phyloP scores from a whole-genome alignment of 2,329 filamentous ascomycete species.

The Ascochyta lentis region DNA sequence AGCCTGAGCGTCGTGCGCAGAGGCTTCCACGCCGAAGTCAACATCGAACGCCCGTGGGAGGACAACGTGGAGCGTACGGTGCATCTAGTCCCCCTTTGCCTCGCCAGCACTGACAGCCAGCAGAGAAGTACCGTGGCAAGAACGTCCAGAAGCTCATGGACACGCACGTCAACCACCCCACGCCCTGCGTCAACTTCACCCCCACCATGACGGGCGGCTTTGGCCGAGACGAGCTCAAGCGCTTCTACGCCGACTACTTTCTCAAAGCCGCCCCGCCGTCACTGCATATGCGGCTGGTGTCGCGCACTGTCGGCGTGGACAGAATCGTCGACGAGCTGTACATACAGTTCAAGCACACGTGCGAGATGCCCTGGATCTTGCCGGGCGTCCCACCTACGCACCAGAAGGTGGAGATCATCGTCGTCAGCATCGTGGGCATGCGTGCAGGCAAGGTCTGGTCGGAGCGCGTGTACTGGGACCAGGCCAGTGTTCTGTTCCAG shows the following conservation, averaged over 20 bases:
- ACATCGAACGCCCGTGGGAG: conserved; percentile 56
- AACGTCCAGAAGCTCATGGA: conserved; percentile 48
- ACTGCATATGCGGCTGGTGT: conserved; percentile 61
- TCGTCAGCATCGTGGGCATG: conserved; percentile 64
- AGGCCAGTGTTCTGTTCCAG: conserved; percentile 66
- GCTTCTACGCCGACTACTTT: conserved; percentile 66
- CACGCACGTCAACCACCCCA: conserved; percentile 44
- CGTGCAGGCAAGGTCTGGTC: conserved; percentile 61
- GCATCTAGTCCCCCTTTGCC: neutral
- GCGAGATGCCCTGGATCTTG: conserved; percentile 65
- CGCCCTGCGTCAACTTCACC: conserved; percentile 52
- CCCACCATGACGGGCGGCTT: conserved; percentile 56
- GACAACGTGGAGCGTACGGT: conserved; percentile 47
- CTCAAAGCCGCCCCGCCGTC: conserved; percentile 55
- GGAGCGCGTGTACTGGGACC: conserved; percentile 69
- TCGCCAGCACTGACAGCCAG: neutral
- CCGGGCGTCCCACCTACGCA: conserved; percentile 64
- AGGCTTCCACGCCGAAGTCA: conserved; percentile 62
- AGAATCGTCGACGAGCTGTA: conserved; percentile 68
- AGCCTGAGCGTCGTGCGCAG: conserved; percentile 65
- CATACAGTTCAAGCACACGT: conserved; percentile 63
- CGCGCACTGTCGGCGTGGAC: conserved; percentile 64
- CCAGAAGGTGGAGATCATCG: conserved; percentile 62
- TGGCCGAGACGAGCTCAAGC: conserved; percentile 50
- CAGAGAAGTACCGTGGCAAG: conserved; percentile 48